These are phyloP conservation scores for Usnea hakonensis DNA, from an alignment of 495 filamentous ascomycete species.

Conservation along the genomic window DNA sequence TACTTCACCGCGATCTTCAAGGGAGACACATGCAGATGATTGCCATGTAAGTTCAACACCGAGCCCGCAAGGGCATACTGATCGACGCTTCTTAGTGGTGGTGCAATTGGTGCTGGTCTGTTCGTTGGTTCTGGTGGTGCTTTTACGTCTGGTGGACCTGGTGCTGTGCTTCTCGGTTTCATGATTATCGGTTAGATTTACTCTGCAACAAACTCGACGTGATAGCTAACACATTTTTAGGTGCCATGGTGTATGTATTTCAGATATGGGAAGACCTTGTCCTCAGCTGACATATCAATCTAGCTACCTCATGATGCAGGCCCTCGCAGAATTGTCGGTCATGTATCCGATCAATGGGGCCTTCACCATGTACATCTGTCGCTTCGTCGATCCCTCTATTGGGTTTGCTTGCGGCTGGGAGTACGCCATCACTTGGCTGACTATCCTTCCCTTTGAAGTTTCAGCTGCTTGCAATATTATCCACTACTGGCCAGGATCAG, in stretches of 20 bases:
- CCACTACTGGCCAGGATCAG: constrained; percentile 43
- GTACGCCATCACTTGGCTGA: constrained; percentile 40
- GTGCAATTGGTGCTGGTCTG: constrained; percentile 51
- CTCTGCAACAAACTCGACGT: constrained; percentile 35
- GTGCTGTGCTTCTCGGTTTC: constrained; percentile 38
- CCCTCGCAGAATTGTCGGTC: constrained; percentile 40
- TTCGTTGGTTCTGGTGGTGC: constrained; percentile 48
- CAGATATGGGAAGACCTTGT: constrained; percentile 1
- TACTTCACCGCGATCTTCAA: constrained; percentile 48
- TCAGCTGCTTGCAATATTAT: constrained; percentile 51
- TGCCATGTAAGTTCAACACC: constrained; percentile 42
- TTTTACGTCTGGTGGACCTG: constrained; percentile 47
- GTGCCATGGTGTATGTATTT: constrained; percentile 3
- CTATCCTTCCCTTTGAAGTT: constrained; percentile 42
- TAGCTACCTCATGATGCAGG: constrained; percentile 7
- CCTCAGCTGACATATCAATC: constrained; percentile 4
- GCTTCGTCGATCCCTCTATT: constrained; percentile 42
- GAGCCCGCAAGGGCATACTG: constrained; percentile 2
- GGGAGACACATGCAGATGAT: constrained; percentile 93
- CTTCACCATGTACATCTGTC: constrained; percentile 39
- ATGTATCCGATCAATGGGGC: constrained; percentile 50
- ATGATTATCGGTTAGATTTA: constrained; percentile 30
- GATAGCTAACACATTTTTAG: constrained; percentile 1
- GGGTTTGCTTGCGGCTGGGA: constrained; percentile 47
- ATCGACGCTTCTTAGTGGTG: constrained; percentile 26